Percentiles rank a stretch among this genome's conserved stretches.
These are phyloP conservation scores for Silene conica DNA, from an alignment of 148 eudicot genomes.

Conservation along the genomic window DNA sequence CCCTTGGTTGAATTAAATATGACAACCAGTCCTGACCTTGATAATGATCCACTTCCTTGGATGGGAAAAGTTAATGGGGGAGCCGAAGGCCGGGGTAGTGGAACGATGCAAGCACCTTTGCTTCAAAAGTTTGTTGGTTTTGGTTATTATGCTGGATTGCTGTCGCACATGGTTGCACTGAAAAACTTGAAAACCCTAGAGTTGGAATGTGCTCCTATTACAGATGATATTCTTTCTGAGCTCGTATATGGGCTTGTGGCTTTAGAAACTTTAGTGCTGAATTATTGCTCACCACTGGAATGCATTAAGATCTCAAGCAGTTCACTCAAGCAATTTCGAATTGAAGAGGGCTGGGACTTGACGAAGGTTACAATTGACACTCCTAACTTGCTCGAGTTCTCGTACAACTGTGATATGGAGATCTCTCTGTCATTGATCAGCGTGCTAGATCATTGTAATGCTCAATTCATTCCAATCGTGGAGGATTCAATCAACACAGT, in stretches of 20 bases:
- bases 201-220: background rate
- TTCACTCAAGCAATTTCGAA: conserved; percentile 1
- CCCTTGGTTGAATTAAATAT: conserved; percentile 5
- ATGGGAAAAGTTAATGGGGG: background rate
- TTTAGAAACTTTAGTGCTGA: background rate
- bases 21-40: too few species aligned
- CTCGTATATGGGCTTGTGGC: background rate
- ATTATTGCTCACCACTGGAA: background rate
- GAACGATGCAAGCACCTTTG: background rate
- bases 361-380: background rate
- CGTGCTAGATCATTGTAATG: conserved; percentile 7
- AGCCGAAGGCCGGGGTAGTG: background rate
- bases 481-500: background rate
- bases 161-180: background rate
- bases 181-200: conserved; percentile 10
- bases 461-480: background rate
- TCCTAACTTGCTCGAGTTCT: conserved; percentile 5
- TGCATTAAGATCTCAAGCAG: conserved; percentile 9
- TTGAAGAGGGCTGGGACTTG: background rate
- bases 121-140: background rate
- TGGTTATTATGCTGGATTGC: background rate
- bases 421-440: background rate
- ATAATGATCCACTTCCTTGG: background rate
- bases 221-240: background rate
- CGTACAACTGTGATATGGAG: background rate